Percentiles rank a stretch among this genome's conserved stretches.
phyloP scores from a whole-genome alignment of 768 basidiomycete species.

The Auricularia cornea region DNA sequence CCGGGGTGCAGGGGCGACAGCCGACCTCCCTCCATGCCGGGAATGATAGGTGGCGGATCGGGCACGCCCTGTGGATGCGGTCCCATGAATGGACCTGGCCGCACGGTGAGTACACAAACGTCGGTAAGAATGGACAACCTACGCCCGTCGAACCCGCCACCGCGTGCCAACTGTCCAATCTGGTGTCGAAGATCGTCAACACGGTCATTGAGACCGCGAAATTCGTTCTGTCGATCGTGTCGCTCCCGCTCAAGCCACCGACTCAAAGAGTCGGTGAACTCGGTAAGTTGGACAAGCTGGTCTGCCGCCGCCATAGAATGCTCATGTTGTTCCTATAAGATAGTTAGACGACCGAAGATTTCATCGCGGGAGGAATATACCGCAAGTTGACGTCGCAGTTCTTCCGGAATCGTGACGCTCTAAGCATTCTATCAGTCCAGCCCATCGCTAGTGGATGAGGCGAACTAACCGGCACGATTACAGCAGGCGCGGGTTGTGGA shows the following conservation, averaged over 20 bases:
- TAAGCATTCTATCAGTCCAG: not conserved
- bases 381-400: not conserved
- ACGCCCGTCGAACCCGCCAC: not conserved
- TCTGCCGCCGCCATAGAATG: slow-evolving; percentile 2
- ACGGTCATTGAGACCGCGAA: slow-evolving; percentile 56
- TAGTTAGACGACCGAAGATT: not conserved
- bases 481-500: not conserved
- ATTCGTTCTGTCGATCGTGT: slow-evolving; percentile 65
- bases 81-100: not conserved
- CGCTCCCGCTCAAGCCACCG: slow-evolving; percentile 76
- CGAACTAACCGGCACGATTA: not conserved
- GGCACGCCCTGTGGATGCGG: not conserved
- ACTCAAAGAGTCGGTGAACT: slow-evolving; percentile 69
- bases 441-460: not conserved
- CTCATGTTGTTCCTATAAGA: not conserved
- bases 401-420: not conserved
- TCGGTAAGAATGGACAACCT: too few relatives aligned
- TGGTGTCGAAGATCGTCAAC: slow-evolving; percentile 38
- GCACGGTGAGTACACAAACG: not conserved
- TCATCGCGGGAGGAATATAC: not conserved
- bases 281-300: slow-evolving; percentile 15
- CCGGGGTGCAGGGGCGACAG: too few relatives aligned
- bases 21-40: not conserved
- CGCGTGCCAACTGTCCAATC: not conserved
- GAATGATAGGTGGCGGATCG: not conserved